These are phyloP conservation scores for Ustilago sp. DNA, from an alignment of 1,284 basidiomycete genomes.

Conservation along the genomic window DNA sequence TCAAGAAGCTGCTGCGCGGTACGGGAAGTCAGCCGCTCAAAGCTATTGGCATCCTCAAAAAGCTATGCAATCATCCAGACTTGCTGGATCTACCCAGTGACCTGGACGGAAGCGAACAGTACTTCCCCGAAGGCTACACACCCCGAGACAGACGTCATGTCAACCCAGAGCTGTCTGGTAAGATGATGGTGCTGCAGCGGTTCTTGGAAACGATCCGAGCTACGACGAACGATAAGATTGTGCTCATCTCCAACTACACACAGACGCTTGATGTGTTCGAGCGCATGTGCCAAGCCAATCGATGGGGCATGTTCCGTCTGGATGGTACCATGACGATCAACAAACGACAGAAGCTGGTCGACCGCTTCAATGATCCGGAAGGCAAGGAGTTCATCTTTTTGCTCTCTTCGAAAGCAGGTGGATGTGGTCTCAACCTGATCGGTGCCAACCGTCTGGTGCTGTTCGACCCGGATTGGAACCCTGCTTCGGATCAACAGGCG, in stretches of 20 bases:
- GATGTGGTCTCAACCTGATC: conserved; percentile 98
- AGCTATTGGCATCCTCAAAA: conserved; percentile 95
- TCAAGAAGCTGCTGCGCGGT: conserved; percentile 89
- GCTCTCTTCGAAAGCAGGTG: conserved; percentile 97
- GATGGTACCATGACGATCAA: conserved; percentile 93
- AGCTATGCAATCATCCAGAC: conserved; percentile 97
- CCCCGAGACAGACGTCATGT: conserved; percentile 71
- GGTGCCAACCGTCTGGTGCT: conserved; percentile 95
- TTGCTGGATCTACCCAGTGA: conserved; percentile 88
- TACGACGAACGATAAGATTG: conserved; percentile 85
- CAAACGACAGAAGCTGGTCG: conserved; percentile 96
- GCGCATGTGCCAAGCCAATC: conserved; percentile 71
- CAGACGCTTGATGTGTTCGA: conserved; percentile 86
- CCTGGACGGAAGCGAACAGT: conserved; percentile 82
- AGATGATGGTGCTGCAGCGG: conserved; percentile 87
- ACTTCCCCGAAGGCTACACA: conserved; percentile 85
- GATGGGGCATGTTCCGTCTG: conserved; percentile 90
- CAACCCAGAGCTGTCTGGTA: conserved; percentile 62
- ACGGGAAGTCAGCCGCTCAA: conserved; percentile 94
- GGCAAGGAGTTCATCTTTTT: conserved; percentile 96
- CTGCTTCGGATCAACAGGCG: conserved; percentile 97
- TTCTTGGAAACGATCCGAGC: conserved; percentile 64
- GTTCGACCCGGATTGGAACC: conserved; percentile 99
- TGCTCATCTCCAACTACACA: conserved; percentile 98
- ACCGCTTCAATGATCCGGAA: conserved; percentile 95